Evolutionary conservation across 164 flowering plant species (phyloP).

Genomic region (Macadamia tetraphylla): DNA sequence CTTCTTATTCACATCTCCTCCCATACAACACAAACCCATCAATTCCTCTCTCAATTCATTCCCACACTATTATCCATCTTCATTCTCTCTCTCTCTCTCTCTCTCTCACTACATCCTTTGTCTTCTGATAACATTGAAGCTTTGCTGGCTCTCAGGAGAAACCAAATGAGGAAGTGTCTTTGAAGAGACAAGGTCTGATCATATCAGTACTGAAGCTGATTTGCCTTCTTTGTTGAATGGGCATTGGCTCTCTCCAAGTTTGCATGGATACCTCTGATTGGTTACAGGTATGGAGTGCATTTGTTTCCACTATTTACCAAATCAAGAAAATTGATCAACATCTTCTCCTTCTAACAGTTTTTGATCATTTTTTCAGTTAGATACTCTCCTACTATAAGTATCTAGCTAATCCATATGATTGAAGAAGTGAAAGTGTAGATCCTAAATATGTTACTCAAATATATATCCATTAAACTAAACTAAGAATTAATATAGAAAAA

Average conservation of each 20-base stretch:
- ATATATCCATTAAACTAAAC: too few relatives aligned
- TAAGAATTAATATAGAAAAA: neutral
- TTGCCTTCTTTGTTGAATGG: conserved; percentile 36
- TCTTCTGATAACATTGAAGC: neutral
- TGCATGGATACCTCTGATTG: conserved; percentile 92
- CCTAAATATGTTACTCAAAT: too few relatives aligned
- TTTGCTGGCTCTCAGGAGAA: neutral
- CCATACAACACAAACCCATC: neutral
- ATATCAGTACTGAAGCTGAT: neutral
- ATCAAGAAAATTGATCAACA: too few relatives aligned
- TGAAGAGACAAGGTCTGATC: neutral
- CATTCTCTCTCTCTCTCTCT: neutral
- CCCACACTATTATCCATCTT: neutral
- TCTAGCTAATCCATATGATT: too few relatives aligned
- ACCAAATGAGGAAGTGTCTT: neutral
- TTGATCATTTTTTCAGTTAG: too few relatives aligned
- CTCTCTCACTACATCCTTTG: neutral
- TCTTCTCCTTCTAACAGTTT: too few relatives aligned
- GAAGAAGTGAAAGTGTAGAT: too few relatives aligned
- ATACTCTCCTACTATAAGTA: too few relatives aligned
- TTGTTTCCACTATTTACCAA: neutral
- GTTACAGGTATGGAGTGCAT: conserved; percentile 58
- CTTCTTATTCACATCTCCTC: conserved; percentile 47
- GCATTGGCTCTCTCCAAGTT: conserved; percentile 67
- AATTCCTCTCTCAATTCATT: neutral